Conservation (phyloP, 2,329 filamentous ascomycete species). For the Sordariomycetes sp. region DNA sequence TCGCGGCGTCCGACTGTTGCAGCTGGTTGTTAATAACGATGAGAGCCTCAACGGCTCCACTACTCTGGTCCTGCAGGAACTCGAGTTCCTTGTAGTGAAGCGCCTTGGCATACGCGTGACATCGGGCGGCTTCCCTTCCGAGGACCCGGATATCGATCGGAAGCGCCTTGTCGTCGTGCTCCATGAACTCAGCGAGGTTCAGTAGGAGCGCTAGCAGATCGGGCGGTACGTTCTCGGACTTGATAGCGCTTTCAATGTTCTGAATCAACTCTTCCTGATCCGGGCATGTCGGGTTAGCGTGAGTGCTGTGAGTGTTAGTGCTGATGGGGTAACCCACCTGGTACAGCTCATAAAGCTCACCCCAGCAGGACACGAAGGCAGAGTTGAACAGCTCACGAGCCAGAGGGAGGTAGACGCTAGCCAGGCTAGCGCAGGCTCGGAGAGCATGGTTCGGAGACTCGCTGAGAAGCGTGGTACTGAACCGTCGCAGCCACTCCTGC, state of each 20-base stretch:
- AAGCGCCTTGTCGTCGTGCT: constrained; percentile 95
- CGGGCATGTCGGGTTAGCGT: neutral
- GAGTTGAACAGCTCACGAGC: constrained; percentile 96
- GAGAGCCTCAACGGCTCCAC: constrained; percentile 85
- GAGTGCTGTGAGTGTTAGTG: neutral
- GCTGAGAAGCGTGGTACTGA: constrained; percentile 87
- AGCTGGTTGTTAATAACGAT: constrained; percentile 99
- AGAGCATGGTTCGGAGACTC: constrained; percentile 95
- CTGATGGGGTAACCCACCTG: constrained; percentile 28
- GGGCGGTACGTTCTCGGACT: constrained; percentile 87
- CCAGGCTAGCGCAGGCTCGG: constrained; percentile 81
- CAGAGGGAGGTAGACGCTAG: constrained; percentile 80
- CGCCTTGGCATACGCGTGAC: constrained; percentile 95
- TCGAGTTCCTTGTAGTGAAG: constrained; percentile 98
- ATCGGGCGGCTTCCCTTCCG: constrained; percentile 88
- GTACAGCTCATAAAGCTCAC: constrained; percentile 90
- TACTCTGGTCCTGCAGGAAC: constrained; percentile 94
- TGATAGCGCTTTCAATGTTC: constrained; percentile 90
- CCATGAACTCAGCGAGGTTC: constrained; percentile 98
- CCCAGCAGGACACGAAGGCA: constrained; percentile 98
- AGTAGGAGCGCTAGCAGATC: constrained; percentile 89
- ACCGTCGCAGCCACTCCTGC: constrained; percentile 96
- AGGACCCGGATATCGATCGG: constrained; percentile 94
- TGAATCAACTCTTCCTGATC: constrained; percentile 72
- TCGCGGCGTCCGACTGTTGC: constrained; percentile 95